Conservation (phyloP, 2,329 filamentous ascomycete genomes). For the Tolypocladium tropicale region DNA sequence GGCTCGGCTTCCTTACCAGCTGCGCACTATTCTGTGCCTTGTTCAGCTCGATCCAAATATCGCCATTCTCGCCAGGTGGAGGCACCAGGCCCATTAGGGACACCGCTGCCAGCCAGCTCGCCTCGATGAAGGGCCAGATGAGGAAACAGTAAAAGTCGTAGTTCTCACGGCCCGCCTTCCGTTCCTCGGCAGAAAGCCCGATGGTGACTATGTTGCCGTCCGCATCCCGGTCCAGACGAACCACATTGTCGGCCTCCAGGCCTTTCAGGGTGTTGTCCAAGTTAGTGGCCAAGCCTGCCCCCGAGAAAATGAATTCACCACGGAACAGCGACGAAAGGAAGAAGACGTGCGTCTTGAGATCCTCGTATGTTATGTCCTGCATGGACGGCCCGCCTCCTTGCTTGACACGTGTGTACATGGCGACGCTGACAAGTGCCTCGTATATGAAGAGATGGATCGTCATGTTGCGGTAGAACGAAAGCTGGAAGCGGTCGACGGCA, state of each 20-base stretch:
- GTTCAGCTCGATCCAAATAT: conserved; percentile 67
- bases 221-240: conserved; percentile 52
- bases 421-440: conserved; percentile 79
- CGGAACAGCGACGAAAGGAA: conserved; percentile 93
- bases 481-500: conserved; percentile 89
- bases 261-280: conserved; percentile 68
- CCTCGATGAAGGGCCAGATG: conserved; percentile 97
- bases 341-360: conserved; percentile 67
- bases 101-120: conserved; percentile 83
- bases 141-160: conserved; percentile 99
- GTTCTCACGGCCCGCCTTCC: conserved; percentile 75
- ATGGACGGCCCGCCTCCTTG: conserved; percentile 74
- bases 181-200: conserved; percentile 67
- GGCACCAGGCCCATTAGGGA: conserved; percentile 80
- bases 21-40: conserved; percentile 77
- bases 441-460: conserved; percentile 97
- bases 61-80: conserved; percentile 46
- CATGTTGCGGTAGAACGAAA: conserved; percentile 99
- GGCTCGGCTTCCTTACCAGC: conserved; percentile 41
- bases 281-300: conserved; percentile 72
- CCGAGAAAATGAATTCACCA: conserved; percentile 93
- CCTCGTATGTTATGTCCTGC: conserved; percentile 67
- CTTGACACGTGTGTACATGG: conserved; percentile 87
- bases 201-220: conserved; percentile 51
- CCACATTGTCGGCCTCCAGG: conserved; percentile 69